Base-by-base conservation (phyloP, 768 basidiomycete genomes). In the Pleurotus tuber-regium region DNA sequence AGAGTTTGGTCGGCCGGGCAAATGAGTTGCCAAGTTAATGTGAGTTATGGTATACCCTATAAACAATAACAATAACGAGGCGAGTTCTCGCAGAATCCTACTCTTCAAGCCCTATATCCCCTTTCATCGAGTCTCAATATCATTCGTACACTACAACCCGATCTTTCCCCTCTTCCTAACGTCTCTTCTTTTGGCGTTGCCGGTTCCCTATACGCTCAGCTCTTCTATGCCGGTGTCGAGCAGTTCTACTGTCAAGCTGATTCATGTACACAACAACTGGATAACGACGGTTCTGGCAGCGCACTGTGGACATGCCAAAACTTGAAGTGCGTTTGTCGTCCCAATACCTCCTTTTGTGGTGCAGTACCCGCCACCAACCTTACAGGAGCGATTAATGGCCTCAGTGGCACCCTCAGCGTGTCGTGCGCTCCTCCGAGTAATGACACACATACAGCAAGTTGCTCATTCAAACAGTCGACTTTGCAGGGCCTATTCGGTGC, bases 201-300 rank as follows among this genome's bases (percentile, higher is more conserved):
- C 12, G 76, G 80, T 9, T 72, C 77, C 6, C 65, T 78, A n/a
- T 84, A 77, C 53, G 84, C 84, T 0, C 87, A 91, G 56, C 70
- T 92, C 4, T 84, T 86, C 65, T 92, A 91, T 64, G 74, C 74
- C n/a, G 85, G 88, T 8, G 80, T 85, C 26, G 90, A 94, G 62
- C 92, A 97, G 61, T 98, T 98, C 70, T 89, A 80, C 65, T 98
- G 95, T 64, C 54, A 69, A 8, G 91, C 92, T 0, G 72, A 81
- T 55, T 71, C 75, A 4, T 97, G 95, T 70, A 68, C 63, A 0
- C 92, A 96, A 66, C 69, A 72, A 12, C 65, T 80, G 18, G 65
- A 68, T 7, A 64, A 58, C 30, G 52, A 67, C 3, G 63, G 57
- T 14, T 66, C 68, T 43, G 72, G 70, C 1, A 70, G 72, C 36